A percentile compares a stretch with the other conserved stretches of the same genome.
These are phyloP conservation scores for Cucurbita ficifolia DNA, from an alignment of 306 rosid genomes.

Conservation along the genomic window DNA sequence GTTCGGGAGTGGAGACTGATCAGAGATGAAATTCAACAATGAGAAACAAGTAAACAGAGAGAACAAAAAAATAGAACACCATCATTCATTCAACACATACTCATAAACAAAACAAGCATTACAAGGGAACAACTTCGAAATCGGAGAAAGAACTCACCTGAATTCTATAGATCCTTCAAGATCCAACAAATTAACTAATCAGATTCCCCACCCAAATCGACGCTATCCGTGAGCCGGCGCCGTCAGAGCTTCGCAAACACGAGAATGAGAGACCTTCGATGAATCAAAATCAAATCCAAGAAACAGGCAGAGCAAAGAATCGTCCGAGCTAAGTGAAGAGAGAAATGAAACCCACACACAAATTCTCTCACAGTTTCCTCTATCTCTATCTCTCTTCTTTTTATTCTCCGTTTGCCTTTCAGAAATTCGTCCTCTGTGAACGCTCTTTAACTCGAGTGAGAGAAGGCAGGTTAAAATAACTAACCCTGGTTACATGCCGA, in stretches of 20 bases:
- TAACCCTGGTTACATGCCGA: constrained; percentile 37
- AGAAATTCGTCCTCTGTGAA: not conserved
- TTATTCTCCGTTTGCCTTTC: not conserved
- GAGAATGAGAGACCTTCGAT: not conserved
- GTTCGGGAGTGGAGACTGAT: not conserved
- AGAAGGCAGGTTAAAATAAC: constrained; percentile 17
- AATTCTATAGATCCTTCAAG: not conserved
- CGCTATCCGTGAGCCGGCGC: not conserved
- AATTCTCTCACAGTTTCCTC: not conserved
- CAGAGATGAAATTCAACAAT: constrained; percentile 5
- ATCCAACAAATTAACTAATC: not conserved
- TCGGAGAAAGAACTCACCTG: constrained; percentile 7
- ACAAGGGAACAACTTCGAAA: not conserved
- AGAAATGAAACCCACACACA: not conserved
- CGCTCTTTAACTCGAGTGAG: constrained; percentile 39
- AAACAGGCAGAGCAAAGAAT: constrained; percentile 8
- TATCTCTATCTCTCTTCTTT: not conserved
- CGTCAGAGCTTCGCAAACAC: not conserved
- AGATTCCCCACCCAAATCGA: not conserved
- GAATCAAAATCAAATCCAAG: constrained; percentile 12
- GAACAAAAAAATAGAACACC: not conserved
- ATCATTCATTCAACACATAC: not conserved
- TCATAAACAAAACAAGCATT: not conserved
- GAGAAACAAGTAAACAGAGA: not conserved
- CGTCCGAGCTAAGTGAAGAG: constrained; percentile 33